A percentile compares a stretch with the other conserved stretches of the same genome.
These are phyloP conservation scores for Apiospora kogelbergensis DNA, from an alignment of 2,329 filamentous ascomycete genomes.

Conservation along the genomic window DNA sequence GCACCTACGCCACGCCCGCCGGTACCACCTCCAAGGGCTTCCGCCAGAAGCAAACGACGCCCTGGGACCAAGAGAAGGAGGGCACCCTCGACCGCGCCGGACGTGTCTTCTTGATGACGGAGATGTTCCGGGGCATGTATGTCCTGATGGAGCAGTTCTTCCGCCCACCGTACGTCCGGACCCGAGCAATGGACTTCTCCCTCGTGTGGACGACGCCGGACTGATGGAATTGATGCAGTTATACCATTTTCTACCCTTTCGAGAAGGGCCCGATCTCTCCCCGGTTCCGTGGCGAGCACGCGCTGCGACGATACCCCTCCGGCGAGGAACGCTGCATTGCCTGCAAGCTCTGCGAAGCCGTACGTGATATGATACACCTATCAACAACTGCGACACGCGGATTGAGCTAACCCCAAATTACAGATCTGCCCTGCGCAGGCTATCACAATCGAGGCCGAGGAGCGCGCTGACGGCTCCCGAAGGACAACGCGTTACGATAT, in stretches of 20 bases:
- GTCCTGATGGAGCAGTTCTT: slow-evolving; percentile 98
- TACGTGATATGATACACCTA: slow-evolving; percentile 30
- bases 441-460: slow-evolving; percentile 98
- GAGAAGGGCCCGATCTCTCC: slow-evolving; percentile 99
- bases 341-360: slow-evolving; percentile 98
- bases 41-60: slow-evolving; percentile 68
- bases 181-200: not conserved
- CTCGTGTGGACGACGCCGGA: not conserved
- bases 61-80: slow-evolving; percentile 81
- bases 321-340: slow-evolving; percentile 99
- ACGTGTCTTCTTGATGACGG: slow-evolving; percentile 92
- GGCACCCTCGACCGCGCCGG: slow-evolving; percentile 78
- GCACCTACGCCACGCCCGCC: slow-evolving; percentile 64
- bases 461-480: slow-evolving; percentile 92
- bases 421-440: slow-evolving; percentile 93
- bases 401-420: not conserved
- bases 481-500: slow-evolving; percentile 98
- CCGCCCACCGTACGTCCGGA: slow-evolving; percentile 80
- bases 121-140: slow-evolving; percentile 98
- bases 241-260: slow-evolving; percentile 98
- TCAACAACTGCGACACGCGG: not conserved
- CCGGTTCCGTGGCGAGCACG: slow-evolving; percentile 97
- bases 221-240: slow-evolving; percentile 52
- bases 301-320: slow-evolving; percentile 90
- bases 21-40: slow-evolving; percentile 81